phyloP scores from a whole-genome alignment of 352 stramenopile species.

The Hyaloperonospora brassicae region DNA sequence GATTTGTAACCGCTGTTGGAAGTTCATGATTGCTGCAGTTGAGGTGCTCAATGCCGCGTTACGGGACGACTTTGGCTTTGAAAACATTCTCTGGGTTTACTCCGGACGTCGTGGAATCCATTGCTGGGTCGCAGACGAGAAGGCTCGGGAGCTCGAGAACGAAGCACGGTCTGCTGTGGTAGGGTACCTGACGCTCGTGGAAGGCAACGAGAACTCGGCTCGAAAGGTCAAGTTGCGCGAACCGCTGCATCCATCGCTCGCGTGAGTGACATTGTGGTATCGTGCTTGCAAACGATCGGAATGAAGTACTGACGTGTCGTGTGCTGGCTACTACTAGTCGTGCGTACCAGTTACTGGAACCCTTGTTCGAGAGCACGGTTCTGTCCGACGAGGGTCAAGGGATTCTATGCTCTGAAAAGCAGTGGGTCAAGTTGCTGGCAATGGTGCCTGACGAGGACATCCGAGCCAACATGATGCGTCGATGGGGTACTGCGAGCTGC shows the following conservation, averaged over 20 bases:
- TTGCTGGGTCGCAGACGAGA: slow-evolving; percentile 98
- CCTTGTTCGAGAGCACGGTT: slow-evolving; percentile 90
- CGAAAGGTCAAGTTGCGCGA: slow-evolving; percentile 88
- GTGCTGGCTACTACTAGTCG: slow-evolving; percentile 42
- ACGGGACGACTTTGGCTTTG: slow-evolving; percentile 97
- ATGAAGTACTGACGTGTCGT: slow-evolving; percentile 3
- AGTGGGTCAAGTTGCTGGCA: slow-evolving; percentile 88
- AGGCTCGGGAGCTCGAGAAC: slow-evolving; percentile 90
- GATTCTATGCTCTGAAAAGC: slow-evolving; percentile 80
- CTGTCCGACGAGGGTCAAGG: slow-evolving; percentile 88
- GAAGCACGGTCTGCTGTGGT: slow-evolving; percentile 94
- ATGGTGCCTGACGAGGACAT: slow-evolving; percentile 90
- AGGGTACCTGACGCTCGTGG: slow-evolving; percentile 93
- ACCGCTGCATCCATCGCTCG: slow-evolving; percentile 91
- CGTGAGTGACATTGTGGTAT: slow-evolving; percentile 28
- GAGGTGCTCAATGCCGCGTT: slow-evolving; percentile 89
- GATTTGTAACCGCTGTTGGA: slow-evolving; percentile 95
- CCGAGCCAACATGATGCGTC: slow-evolving; percentile 44
- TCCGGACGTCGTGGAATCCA: slow-evolving; percentile 98
- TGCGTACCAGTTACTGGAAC: slow-evolving; percentile 91
- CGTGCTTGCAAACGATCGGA: background rate
- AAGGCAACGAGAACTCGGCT: slow-evolving; percentile 83
- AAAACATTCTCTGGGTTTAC: slow-evolving; percentile 98
- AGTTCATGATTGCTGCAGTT: slow-evolving; percentile 96
- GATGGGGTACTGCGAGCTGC: slow-evolving; percentile 48